A percentile compares a stretch with the other conserved stretches of the same genome.
phyloP scores from a whole-genome alignment of 768 basidiomycete species.

The Kondoa malvinella region DNA sequence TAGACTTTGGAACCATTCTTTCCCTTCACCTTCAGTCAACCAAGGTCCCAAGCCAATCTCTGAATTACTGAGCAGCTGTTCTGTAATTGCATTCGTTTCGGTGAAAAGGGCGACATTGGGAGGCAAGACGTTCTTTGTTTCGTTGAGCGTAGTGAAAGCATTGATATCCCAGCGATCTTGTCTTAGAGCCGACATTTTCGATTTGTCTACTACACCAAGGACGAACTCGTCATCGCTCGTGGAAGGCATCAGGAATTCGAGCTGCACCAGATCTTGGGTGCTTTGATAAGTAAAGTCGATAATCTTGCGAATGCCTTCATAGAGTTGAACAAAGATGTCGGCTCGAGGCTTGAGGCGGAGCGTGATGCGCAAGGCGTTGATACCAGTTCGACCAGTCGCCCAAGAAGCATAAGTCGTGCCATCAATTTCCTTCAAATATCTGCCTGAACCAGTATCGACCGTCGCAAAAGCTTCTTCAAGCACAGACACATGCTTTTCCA shows the following conservation, averaged over 20 bases:
- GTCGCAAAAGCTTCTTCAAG: neutral
- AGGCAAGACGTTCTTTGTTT: neutral
- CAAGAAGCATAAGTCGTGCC: neutral
- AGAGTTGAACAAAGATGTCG: neutral
- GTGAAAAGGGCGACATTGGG: neutral
- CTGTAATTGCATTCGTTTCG: neutral
- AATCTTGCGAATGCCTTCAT: neutral
- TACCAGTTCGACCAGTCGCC: neutral
- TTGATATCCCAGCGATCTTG: neutral
- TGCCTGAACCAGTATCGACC: neutral
- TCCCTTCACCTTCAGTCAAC: neutral
- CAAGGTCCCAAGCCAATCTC: neutral
- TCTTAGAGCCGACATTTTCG: neutral
- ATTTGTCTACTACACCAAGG: neutral
- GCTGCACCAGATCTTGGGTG: neutral
- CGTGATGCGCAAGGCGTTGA: neutral
- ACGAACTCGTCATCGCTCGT: neutral
- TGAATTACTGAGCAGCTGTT: neutral
- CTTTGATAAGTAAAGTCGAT: constrained; percentile 1
- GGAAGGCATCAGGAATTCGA: neutral
- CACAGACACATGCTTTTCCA: neutral
- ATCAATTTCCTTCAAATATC: neutral
- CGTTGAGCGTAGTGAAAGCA: neutral
- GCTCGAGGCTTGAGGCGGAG: neutral
- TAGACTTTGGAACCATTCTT: neutral